Percentiles rank a stretch among this genome's conserved stretches.
These are phyloP conservation scores for Cadophora sp. DNA, from an alignment of 2,329 filamentous ascomycete species.

Conservation along the genomic window DNA sequence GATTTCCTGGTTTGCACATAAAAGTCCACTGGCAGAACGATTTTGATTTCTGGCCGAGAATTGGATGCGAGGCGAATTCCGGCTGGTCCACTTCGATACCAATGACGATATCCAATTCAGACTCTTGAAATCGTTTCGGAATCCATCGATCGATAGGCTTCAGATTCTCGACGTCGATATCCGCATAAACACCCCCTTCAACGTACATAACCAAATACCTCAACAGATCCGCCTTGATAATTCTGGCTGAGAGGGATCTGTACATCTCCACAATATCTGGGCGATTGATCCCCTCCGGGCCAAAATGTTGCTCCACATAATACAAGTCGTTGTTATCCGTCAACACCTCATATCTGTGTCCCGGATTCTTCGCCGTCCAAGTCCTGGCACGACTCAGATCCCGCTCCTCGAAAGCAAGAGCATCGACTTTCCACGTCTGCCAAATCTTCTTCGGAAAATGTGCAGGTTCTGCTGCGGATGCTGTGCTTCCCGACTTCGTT, in stretches of 20 bases:
- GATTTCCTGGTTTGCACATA: slow-evolving; percentile 69
- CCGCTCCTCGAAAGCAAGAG: slow-evolving; percentile 68
- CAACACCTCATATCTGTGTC: slow-evolving; percentile 54
- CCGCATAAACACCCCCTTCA: slow-evolving; percentile 57
- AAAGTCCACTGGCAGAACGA: slow-evolving; percentile 82
- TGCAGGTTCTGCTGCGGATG: slow-evolving; percentile 17
- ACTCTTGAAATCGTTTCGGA: slow-evolving; percentile 66
- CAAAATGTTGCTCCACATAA: slow-evolving; percentile 74
- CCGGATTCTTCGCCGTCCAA: slow-evolving; percentile 71
- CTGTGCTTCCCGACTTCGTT: background rate
- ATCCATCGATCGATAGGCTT: slow-evolving; percentile 62
- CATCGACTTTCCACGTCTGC: slow-evolving; percentile 78
- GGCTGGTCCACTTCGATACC: slow-evolving; percentile 76
- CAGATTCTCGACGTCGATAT: slow-evolving; percentile 65
- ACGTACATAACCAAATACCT: slow-evolving; percentile 73
- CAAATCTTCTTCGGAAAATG: slow-evolving; percentile 73
- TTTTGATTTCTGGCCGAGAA: slow-evolving; percentile 70
- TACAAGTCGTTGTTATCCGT: slow-evolving; percentile 72
- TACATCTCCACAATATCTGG: slow-evolving; percentile 70
- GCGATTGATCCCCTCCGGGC: slow-evolving; percentile 67
- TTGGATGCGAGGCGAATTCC: slow-evolving; percentile 65
- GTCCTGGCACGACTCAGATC: slow-evolving; percentile 66
- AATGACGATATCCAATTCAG: slow-evolving; percentile 74
- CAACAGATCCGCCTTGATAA: slow-evolving; percentile 71
- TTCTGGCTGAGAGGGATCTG: slow-evolving; percentile 63